phyloP scores from a whole-genome alignment of 2,329 filamentous ascomycete genomes.

The Westerdykella aurantiaca region DNA sequence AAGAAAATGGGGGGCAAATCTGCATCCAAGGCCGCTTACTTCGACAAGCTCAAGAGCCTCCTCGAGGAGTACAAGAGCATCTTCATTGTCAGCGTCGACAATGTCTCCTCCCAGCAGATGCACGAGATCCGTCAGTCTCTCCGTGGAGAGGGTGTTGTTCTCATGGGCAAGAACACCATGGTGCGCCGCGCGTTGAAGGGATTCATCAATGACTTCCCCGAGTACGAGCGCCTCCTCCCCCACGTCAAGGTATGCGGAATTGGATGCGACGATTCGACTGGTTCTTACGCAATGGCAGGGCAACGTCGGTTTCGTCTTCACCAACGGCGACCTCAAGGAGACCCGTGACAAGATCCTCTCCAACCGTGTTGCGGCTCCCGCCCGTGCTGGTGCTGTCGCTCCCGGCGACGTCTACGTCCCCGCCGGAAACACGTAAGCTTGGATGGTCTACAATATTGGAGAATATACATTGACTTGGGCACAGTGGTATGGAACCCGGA shows the following conservation, averaged over 20 bases:
- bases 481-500: conserved; percentile 91
- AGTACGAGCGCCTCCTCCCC: conserved; percentile 97
- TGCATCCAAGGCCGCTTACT: conserved; percentile 91
- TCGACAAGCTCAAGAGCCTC: conserved; percentile 98
- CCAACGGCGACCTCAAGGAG: conserved; percentile 89
- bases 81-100: conserved; percentile 90
- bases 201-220: conserved; percentile 82
- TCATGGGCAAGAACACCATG: conserved; percentile 99
- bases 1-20: conserved; percentile 99
- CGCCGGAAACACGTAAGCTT: conserved; percentile 76
- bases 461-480: conserved; percentile 10
- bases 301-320: conserved; percentile 98
- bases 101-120: conserved; percentile 99
- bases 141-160: conserved; percentile 84
- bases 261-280: conserved; percentile 1
- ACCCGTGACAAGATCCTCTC: conserved; percentile 88
- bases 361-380: conserved; percentile 97
- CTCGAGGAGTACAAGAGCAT: conserved; percentile 95
- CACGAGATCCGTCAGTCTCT: conserved; percentile 97
- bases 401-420: conserved; percentile 91
- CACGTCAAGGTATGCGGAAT: conserved; percentile 60
- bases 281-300: conserved; percentile 38
- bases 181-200: conserved; percentile 96
- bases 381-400: conserved; percentile 94
- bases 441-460: not conserved